These are phyloP conservation scores for Lodderomyces parapsilosis DNA, from an alignment of 1,139 yeast species.

Conservation along the genomic window DNA sequence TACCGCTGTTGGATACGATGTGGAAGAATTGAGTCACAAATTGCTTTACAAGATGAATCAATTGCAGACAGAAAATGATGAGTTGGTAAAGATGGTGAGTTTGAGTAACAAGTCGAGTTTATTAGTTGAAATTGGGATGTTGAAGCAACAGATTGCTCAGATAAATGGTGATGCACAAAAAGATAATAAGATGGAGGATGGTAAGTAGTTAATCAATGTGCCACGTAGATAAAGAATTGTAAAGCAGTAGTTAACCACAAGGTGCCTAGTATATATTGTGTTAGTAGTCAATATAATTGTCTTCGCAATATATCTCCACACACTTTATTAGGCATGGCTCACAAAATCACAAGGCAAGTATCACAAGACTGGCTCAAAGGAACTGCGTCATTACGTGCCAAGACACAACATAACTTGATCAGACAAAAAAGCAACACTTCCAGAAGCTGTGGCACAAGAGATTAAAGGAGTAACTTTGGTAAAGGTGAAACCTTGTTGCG, in stretches of 20 bases:
- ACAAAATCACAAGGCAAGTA: not conserved
- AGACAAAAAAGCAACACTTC: no score
- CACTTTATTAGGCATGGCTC: not conserved
- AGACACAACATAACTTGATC: no score
- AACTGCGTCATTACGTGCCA: no score
- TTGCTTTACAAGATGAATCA: conserved; percentile 61
- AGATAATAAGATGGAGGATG: not conserved
- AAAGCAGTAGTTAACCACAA: no score
- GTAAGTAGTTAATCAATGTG: not conserved
- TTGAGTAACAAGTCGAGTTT: conserved; percentile 71
- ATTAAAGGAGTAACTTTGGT: no score
- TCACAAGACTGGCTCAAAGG: not conserved
- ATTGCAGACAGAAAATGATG: conserved; percentile 69
- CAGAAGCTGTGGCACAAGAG: no score
- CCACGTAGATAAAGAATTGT: no score
- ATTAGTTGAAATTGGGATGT: conserved; percentile 64
- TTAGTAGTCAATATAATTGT: no score
- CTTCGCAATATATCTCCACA: no score
- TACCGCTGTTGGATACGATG: conserved; percentile 47
- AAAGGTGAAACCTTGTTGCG: not conserved
- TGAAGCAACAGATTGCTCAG: conserved; percentile 30
- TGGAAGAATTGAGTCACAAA: conserved; percentile 75
- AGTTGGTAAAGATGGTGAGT: conserved; percentile 66
- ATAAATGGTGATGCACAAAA: conserved; percentile 7
- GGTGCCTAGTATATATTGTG: no score